Percentiles rank a stretch among this genome's conserved stretches.
These are phyloP conservation scores for Tricholoma hemisulphureum DNA, from an alignment of 768 basidiomycete species.

Conservation along the genomic window DNA sequence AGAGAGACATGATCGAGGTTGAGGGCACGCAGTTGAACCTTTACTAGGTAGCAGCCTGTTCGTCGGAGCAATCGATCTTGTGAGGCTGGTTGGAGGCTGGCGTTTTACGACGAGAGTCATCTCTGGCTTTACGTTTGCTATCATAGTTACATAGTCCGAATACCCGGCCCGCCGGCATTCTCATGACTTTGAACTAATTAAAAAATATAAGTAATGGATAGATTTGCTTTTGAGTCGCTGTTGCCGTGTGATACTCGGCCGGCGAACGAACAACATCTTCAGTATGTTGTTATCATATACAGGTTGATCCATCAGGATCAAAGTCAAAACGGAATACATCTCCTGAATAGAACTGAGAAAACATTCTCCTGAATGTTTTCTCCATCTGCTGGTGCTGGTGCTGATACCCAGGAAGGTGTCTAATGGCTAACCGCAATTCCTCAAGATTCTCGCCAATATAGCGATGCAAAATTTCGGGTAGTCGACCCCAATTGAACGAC, in stretches of 20 bases:
- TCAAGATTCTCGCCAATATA: conserved; percentile 8
- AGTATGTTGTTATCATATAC: neutral
- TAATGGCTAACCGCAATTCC: conserved; percentile 13
- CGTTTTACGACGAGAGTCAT: conserved; percentile 20
- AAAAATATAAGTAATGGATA: neutral
- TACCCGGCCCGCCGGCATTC: conserved; percentile 8
- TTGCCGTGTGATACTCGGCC: no score
- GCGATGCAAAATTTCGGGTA: conserved; percentile 22
- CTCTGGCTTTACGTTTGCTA: neutral
- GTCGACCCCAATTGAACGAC: conserved; percentile 26
- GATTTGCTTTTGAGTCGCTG: no score
- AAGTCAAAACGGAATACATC: conserved; percentile 19
- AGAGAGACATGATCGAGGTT: conserved; percentile 35
- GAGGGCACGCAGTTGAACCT: neutral
- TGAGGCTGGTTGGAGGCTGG: conserved; percentile 10
- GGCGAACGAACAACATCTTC: no score
- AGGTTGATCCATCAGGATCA: neutral
- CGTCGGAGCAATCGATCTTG: conserved; percentile 9
- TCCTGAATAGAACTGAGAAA: conserved; percentile 10
- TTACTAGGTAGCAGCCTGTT: neutral
- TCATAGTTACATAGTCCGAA: conserved; percentile 13
- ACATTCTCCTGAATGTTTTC: conserved; percentile 16
- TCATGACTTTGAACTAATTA: neutral
- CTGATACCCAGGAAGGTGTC: conserved; percentile 14
- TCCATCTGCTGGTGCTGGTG: conserved; percentile 16